Base-by-base conservation (phyloP, 176 grass and related monocot genomes). In the Aegilops tauschii region DNA sequence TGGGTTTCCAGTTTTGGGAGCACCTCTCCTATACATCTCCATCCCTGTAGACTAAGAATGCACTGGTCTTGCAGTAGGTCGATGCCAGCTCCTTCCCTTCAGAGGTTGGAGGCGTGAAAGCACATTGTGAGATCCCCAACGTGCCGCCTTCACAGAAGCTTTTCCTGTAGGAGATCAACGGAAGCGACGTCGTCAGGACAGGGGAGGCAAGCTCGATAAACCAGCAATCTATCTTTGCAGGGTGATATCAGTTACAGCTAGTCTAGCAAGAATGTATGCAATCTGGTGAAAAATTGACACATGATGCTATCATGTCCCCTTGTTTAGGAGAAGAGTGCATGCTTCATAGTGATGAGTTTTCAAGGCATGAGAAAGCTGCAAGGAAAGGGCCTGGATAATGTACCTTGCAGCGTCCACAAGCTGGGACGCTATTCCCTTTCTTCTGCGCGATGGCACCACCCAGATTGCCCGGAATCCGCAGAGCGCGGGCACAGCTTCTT, bases 391-490 rank as follows among this genome's bases (percentile, higher is more conserved):
- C 20, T 69, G 25, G 29, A 50, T 21, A 83, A 65, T 39, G n/a
- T 83, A 94, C 93, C 96, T 90, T 67, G 92, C 90, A 11, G 89
- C 90, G 79, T 96, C 93, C 81, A 98, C 76, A 21, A 98, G 84
- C 75, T 90, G 82, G 30, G 93, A 93, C 21, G 84, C 96, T 73
- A 96, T 82, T 50, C 67, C 69, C 58, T 91, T 93, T 83, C 92
- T 89, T 86, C 96, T 94, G 64, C 84, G 80, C 21, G 90, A 92
- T 72, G 92, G 92, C 31, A 87, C 96, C 9, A 96, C 90, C 93
- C 96, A 98, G 72, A 98, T 93, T 56, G 93, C 93, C 69, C 93
- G 90, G 86, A 98, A 94, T 79, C 96, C 96, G 21, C 92, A 92
- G 61, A 88, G 30, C 32, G 92, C 93, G 12, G 84, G 87, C 21